These are phyloP conservation scores for Hygrocybe coccinea DNA, from an alignment of 768 basidiomycete genomes.

Conservation along the genomic window DNA sequence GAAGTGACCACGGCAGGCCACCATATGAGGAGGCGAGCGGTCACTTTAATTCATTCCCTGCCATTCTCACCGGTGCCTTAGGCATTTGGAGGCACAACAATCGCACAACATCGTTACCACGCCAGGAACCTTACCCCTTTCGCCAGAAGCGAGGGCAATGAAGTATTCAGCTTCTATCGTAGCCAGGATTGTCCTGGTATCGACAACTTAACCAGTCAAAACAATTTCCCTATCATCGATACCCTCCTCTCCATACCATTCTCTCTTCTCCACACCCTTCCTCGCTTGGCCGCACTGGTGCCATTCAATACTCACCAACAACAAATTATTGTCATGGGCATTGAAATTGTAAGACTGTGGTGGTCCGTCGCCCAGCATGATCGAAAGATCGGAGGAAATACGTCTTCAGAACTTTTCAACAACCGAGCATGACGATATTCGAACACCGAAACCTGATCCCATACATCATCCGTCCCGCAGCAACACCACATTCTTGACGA, in stretches of 20 bases:
- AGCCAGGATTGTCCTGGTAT: conserved; percentile 14
- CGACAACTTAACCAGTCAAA: conserved; percentile 11
- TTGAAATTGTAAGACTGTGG: conserved; percentile 9
- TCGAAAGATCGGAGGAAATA: conserved; percentile 7
- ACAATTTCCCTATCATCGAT: conserved; percentile 10
- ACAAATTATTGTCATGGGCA: neutral
- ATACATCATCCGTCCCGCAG: conserved; percentile 10
- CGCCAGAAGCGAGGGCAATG: no score
- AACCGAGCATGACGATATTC: conserved; percentile 5
- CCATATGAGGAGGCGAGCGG: conserved; percentile 9
- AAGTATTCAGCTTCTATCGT: neutral
- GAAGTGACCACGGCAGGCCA: conserved; percentile 11
- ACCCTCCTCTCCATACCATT: conserved; percentile 17
- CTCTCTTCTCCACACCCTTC: conserved; percentile 16
- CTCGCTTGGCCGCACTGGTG: conserved; percentile 10
- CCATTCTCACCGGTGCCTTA: conserved; percentile 5
- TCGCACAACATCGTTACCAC: no score
- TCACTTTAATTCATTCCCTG: neutral
- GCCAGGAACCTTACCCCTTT: no score
- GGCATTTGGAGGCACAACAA: conserved; percentile 4
- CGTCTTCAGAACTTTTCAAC: neutral
- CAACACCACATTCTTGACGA: conserved; percentile 8
- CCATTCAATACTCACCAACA: conserved; percentile 6
- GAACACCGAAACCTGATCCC: conserved; percentile 9
- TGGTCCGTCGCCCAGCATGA: conserved; percentile 9